Base-by-base conservation (phyloP, 2,329 filamentous ascomycete genomes). In the Colletotrichum sp. region DNA sequence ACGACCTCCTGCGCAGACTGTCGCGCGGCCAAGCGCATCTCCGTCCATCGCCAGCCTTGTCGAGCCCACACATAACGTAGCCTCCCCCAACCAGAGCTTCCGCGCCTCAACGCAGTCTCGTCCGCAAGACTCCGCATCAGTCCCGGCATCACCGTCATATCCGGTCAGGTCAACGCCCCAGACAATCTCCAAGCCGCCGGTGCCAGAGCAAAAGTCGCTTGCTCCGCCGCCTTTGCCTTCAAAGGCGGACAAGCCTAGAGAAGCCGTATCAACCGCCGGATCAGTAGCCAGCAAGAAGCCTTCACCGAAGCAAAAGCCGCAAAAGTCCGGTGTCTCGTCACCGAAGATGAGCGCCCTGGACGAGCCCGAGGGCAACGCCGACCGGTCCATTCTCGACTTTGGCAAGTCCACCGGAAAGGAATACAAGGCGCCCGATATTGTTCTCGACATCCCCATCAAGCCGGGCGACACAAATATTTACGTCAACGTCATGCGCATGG, bases 401-500 rank as follows among this genome's bases (percentile, higher is more conserved):
- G 91, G 91, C 78, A 90, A 90, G 79, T 90, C 87, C 2, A 88
- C 90, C 4, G 91, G 91, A 34, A 89, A 92, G 64, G 92, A 94
- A 78, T 84, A 87, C 4, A 84, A 88, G 73, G 91, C 91, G 4
- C 96, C 93, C 55, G 98, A 92, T 6, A 98, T 99, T 78, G 91
- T 98, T 69, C 90, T 99, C 21, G 93, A 94, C 71, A 93, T 99
- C 73, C 92, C 95, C 0, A 90, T 99, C 52, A 91, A 93, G 74
- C 78, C 80, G 7, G 95, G 95, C 55, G 93, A 95, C 80, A 94
- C 92, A 44, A 98, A 98, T 83, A 95, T 96, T 79, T 96, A 98
- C 77, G 92, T 99, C 86, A 99, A 99, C 84, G 98, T 99, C 79
- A 96, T 96, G 81, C 95, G 95, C 60, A 90, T 99, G 85, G 97